These are phyloP conservation scores for Trichophyton simii DNA, from an alignment of 2,329 filamentous ascomycete species.

Conservation along the genomic window DNA sequence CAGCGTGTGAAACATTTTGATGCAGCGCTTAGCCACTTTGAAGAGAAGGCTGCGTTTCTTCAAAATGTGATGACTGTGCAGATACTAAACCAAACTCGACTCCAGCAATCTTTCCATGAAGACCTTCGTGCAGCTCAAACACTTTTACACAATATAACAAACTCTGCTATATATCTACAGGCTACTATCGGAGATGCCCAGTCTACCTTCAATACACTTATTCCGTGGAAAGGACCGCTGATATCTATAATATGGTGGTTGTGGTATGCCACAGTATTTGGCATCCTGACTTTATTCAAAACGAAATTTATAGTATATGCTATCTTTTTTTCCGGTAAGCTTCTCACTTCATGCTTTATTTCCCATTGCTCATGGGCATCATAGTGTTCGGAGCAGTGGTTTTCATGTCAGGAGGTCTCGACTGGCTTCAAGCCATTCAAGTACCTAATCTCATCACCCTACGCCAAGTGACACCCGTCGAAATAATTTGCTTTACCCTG, in stretches of 20 bases:
- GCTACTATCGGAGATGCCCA: constrained; percentile 15
- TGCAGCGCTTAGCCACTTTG: constrained; percentile 22
- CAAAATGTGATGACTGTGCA: constrained; percentile 26
- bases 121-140: constrained; percentile 15
- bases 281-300: not conserved
- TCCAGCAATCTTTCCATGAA: constrained; percentile 14
- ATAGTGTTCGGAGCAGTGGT: not conserved
- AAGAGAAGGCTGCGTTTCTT: constrained; percentile 22
- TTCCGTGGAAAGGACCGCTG: not conserved
- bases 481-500: not conserved
- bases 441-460: not conserved
- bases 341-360: not conserved
- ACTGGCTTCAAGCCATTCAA: not conserved
- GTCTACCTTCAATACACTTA: not conserved
- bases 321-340: not conserved
- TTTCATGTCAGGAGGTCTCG: not conserved
- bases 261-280: not conserved
- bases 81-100: constrained; percentile 18
- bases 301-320: not conserved
- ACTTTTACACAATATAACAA: constrained; percentile 16
- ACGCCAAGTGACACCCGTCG: not conserved
- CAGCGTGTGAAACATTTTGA: constrained; percentile 28
- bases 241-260: not conserved
- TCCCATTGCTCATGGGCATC: not conserved
- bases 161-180: constrained; percentile 16